Evolutionary conservation across 1,284 basidiomycete genomes (phyloP).

Genomic region (Melanopsichium pennsylvanicum): DNA sequence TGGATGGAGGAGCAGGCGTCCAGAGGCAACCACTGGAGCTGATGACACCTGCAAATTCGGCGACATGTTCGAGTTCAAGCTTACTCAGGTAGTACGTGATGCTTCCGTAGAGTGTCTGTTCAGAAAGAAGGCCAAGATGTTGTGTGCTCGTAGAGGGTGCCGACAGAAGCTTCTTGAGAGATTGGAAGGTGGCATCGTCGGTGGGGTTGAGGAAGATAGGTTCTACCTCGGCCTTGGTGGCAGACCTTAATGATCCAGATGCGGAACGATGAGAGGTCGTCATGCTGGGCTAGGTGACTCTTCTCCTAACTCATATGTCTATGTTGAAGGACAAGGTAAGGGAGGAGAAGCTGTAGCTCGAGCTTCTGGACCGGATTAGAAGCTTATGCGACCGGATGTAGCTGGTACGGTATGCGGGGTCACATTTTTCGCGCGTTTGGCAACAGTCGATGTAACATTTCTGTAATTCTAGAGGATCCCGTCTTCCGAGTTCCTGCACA

Average conservation of each 20-base stretch:
- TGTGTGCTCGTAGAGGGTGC: constrained; percentile 53
- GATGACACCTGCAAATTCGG: constrained; percentile 50
- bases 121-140: constrained; percentile 54
- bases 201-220: constrained; percentile 40
- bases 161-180: constrained; percentile 53
- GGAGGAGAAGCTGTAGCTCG: too few species aligned
- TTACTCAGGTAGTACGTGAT: constrained; percentile 59
- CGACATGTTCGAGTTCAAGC: constrained; percentile 45
- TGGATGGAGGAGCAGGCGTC: constrained; percentile 33
- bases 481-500: constrained; percentile 15
- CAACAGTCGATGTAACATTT: too few species aligned
- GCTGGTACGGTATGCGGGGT: too few species aligned
- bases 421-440: too few species aligned
- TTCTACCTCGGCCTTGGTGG: constrained; percentile 9
- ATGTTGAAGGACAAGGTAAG: too few species aligned
- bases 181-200: constrained; percentile 54
- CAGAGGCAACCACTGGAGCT: constrained; percentile 55
- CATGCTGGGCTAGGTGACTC: constrained; percentile 2
- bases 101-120: constrained; percentile 54
- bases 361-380: neutral
- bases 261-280: constrained; percentile 7
- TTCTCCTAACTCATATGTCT: too few species aligned
- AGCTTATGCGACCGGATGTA: constrained; percentile 12
- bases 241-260: neutral
- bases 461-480: neutral